A percentile compares a stretch with the other conserved stretches of the same genome.
phyloP scores from a whole-genome alignment of 2,329 filamentous ascomycete species.

The Aspergillus aculeatinus region DNA sequence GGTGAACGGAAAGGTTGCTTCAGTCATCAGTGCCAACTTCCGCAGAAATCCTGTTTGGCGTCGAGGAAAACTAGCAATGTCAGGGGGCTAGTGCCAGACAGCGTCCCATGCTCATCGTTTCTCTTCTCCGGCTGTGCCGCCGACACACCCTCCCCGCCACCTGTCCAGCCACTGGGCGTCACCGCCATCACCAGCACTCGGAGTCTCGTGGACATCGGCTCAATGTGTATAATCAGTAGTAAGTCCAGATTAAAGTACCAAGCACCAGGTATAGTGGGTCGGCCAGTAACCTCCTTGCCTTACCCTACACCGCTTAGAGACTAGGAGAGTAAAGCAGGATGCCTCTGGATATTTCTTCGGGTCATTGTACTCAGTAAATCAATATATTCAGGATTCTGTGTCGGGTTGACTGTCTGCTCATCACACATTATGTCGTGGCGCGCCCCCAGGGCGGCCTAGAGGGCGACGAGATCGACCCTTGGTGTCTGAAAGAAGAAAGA shows the following conservation, averaged over 20 bases:
- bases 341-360: constrained; percentile 1
- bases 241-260: background rate
- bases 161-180: constrained; percentile 8
- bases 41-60: too few relatives aligned
- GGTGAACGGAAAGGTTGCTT: too few relatives aligned
- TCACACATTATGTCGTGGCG: constrained; percentile 26
- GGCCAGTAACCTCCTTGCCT: constrained; percentile 1
- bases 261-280: background rate
- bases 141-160: background rate
- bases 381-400: constrained; percentile 19
- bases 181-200: background rate
- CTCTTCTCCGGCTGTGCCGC: background rate
- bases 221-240: background rate
- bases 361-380: constrained; percentile 15
- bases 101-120: background rate
- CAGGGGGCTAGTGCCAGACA: background rate
- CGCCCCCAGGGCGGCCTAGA: constrained; percentile 10
- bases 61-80: too few relatives aligned
- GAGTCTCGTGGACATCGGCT: background rate
- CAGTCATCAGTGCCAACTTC: too few relatives aligned
- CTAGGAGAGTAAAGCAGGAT: background rate
- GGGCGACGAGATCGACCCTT: constrained; percentile 9
- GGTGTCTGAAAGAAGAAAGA: constrained; percentile 11
- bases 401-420: constrained; percentile 18
- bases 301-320: background rate